phyloP scores from a whole-genome alignment of 2,329 filamentous ascomycete genomes.

The Colletotrichum sp. region DNA sequence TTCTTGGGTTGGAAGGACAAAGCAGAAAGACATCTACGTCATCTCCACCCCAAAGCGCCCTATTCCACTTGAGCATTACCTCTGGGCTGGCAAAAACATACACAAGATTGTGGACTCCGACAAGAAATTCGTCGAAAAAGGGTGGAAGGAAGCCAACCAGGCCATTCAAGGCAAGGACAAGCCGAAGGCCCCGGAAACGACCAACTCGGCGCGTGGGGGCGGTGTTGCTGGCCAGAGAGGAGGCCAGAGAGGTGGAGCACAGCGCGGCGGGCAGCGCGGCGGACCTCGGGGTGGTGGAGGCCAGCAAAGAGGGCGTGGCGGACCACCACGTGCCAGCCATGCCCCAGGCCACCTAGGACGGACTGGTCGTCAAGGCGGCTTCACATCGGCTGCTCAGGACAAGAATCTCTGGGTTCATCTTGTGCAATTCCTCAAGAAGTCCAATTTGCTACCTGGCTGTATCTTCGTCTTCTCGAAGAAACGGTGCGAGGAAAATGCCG shows the following conservation, averaged over 20 bases:
- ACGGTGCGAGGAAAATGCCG: conserved; percentile 94
- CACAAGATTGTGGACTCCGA: conserved; percentile 94
- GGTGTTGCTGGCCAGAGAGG: conserved; percentile 39
- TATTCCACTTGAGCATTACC: conserved; percentile 92
- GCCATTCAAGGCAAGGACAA: conserved; percentile 84
- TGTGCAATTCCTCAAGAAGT: conserved; percentile 87
- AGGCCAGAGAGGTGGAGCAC: conserved; percentile 35
- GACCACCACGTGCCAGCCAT: conserved; percentile 65
- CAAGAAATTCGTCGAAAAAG: conserved; percentile 88
- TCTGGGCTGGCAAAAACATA: conserved; percentile 93
- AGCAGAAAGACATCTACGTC: conserved; percentile 98
- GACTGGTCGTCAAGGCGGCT: conserved; percentile 81
- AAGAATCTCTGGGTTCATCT: conserved; percentile 97
- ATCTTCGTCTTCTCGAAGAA: conserved; percentile 99
- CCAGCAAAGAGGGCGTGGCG: conserved; percentile 60
- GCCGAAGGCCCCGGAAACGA: conserved; percentile 52
- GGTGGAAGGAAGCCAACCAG: conserved; percentile 93
- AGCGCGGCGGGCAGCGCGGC: conserved; percentile 48
- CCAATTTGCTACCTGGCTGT: conserved; percentile 86
- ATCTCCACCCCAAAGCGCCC: conserved; percentile 97
- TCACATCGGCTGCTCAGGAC: conserved; percentile 90
- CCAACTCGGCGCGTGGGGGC: conserved; percentile 37
- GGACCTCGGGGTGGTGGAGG: conserved; percentile 58
- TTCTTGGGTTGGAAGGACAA: conserved; percentile 96
- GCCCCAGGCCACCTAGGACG: conserved; percentile 86